phyloP scores from a whole-genome alignment of 1,139 yeast species.

The Pichia sp. region DNA sequence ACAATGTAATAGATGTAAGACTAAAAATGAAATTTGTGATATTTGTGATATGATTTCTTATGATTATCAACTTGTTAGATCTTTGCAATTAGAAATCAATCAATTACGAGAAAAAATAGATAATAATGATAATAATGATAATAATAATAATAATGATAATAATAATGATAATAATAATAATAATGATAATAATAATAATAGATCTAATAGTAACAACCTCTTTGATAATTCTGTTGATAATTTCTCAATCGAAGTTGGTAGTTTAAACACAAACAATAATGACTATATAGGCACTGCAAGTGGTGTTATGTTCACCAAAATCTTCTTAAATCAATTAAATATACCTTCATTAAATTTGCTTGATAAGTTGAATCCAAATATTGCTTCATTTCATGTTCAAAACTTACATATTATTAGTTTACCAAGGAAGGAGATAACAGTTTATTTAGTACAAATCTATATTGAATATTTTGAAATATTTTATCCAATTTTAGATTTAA shows the following conservation, averaged over 20 bases:
- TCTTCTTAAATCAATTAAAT: conserved; percentile 19
- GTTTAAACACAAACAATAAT: conserved; percentile 16
- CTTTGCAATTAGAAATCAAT: conserved; percentile 10
- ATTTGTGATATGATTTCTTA: conserved; percentile 19
- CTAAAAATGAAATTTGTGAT: conserved; percentile 16
- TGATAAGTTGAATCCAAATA: conserved; percentile 4
- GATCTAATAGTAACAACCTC: background rate
- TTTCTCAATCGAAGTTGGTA: conserved; percentile 24
- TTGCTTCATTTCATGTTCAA: conserved; percentile 11
- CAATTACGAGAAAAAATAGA: background rate
- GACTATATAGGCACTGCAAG: conserved; percentile 19
- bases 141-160: background rate
- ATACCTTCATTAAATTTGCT: conserved; percentile 11
- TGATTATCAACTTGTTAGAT: conserved; percentile 17
- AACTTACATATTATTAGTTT: conserved; percentile 14
- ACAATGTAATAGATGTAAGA: conserved; percentile 16
- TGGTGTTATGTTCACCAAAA: conserved; percentile 19
- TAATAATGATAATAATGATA: background rate
- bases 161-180: background rate
- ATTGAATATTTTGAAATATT: conserved; percentile 18
- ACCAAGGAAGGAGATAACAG: conserved; percentile 17
- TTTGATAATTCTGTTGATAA: conserved; percentile 16
- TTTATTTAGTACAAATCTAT: conserved; percentile 13
- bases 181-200: background rate
- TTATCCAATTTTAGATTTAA: conserved; percentile 17